Evolutionary conservation across 2,329 filamentous ascomycete species (phyloP).

Genomic region (Plectosphaerella plurivora): DNA sequence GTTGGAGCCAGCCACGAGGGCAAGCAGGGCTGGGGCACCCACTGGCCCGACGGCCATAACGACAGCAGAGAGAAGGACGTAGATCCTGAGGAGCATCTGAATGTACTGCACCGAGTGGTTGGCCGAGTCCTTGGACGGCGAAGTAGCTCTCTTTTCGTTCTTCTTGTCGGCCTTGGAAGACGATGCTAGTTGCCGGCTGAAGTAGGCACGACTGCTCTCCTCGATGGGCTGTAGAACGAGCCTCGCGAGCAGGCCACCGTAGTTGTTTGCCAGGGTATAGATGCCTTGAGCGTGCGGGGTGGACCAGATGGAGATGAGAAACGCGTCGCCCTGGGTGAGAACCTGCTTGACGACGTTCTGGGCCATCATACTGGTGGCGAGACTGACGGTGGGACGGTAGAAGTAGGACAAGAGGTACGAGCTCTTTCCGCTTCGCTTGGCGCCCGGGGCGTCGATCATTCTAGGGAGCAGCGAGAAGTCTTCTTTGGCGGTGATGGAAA

Average conservation of each 20-base stretch:
- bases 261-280: constrained; percentile 92
- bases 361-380: constrained; percentile 78
- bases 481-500: constrained; percentile 46
- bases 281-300: constrained; percentile 78
- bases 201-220: constrained; percentile 86
- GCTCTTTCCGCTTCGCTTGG: not conserved
- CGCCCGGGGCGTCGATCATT: constrained; percentile 19
- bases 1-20: constrained; percentile 67
- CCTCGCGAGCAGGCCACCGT: constrained; percentile 81
- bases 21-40: constrained; percentile 68
- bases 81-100: constrained; percentile 62
- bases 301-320: constrained; percentile 77
- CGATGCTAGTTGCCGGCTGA: constrained; percentile 66
- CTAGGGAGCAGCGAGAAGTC: constrained; percentile 66
- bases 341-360: constrained; percentile 91
- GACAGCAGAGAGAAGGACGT: constrained; percentile 67
- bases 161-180: constrained; percentile 14
- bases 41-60: constrained; percentile 69
- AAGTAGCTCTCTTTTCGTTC: constrained; percentile 2
- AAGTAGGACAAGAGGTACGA: constrained; percentile 59
- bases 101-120: constrained; percentile 48
- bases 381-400: constrained; percentile 62
- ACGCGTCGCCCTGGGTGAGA: constrained; percentile 88
- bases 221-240: constrained; percentile 93
- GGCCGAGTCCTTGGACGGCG: constrained; percentile 20